Conservation (phyloP, 2,329 filamentous ascomycete species). For the Calonectria fujianensis region DNA sequence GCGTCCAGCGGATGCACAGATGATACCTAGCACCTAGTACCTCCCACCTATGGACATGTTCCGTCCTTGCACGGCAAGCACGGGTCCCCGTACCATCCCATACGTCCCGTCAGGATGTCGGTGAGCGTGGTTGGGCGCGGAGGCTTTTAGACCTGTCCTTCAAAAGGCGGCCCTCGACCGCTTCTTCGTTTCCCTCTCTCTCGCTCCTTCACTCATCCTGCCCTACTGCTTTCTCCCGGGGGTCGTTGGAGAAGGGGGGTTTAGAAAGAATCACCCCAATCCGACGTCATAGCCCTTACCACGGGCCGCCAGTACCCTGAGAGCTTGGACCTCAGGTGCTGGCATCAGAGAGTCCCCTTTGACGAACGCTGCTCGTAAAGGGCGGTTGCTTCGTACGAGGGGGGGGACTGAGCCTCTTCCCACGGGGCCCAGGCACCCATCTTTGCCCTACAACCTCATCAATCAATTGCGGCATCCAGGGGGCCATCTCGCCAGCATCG, state of each 20-base stretch:
- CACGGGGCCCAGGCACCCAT: conserved; percentile 29
- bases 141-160: conserved; percentile 30
- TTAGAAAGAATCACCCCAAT: conserved; percentile 29
- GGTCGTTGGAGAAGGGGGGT: conserved; percentile 49
- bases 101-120: conserved; percentile 32
- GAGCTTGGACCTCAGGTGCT: conserved; percentile 31
- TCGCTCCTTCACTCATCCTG: conserved; percentile 21
- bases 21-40: conserved; percentile 20
- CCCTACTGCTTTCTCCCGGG: conserved; percentile 16
- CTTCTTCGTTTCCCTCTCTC: conserved; percentile 39
- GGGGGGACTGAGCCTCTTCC: conserved; percentile 32
- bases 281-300: conserved; percentile 18
- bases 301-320: conserved; percentile 26
- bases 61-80: conserved; percentile 28
- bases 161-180: conserved; percentile 42
- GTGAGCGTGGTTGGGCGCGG: conserved; percentile 38
- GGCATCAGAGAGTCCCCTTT: conserved; percentile 15
- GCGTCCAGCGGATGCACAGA: conserved; percentile 20
- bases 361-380: conserved; percentile 29
- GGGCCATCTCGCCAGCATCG: conserved; percentile 7
- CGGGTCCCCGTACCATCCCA: conserved; percentile 25
- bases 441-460: conserved; percentile 20
- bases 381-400: conserved; percentile 20
- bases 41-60: conserved; percentile 9
- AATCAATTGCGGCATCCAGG: conserved; percentile 16